Percentiles rank a stretch among this genome's conserved stretches.
These are phyloP conservation scores for Gracilariopsis chorda DNA, from an alignment of 23 red algal genomes.

Conservation along the genomic window DNA sequence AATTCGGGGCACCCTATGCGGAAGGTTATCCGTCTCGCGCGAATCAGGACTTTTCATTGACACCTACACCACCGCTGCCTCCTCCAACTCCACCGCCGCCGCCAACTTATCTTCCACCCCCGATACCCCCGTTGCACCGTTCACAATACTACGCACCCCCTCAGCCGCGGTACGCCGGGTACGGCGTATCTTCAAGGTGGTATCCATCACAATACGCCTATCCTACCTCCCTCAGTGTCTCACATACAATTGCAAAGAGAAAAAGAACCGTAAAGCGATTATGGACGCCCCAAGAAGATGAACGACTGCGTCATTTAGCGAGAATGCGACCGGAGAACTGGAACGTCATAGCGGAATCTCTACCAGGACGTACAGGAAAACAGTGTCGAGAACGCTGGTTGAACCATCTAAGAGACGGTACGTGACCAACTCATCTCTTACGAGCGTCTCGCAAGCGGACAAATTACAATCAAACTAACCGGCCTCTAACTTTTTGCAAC, in stretches of 20 bases:
- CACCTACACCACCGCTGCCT: too few relatives aligned
- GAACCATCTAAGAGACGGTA: constrained; percentile 77
- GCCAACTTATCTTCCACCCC: not conserved
- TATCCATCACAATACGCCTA: not conserved
- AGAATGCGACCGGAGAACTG: constrained; percentile 33
- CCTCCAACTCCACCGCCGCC: not conserved
- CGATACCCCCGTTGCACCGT: not conserved
- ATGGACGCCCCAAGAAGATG: constrained; percentile 60
- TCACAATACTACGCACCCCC: not conserved
- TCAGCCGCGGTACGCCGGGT: not conserved
- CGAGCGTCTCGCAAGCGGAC: too few relatives aligned
- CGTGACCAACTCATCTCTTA: too few relatives aligned
- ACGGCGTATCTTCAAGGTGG: not conserved
- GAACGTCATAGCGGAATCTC: constrained; percentile 57
- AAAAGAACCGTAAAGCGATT: constrained; percentile 32
- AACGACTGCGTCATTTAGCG: constrained; percentile 34
- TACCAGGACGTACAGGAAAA: constrained; percentile 87
- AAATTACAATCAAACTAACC: too few relatives aligned
- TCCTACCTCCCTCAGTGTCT: too few relatives aligned
- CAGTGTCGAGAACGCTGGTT: constrained; percentile 93
- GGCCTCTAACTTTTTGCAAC: too few relatives aligned
- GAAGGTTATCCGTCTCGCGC: too few relatives aligned
- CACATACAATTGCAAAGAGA: not conserved
- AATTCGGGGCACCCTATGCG: too few relatives aligned
- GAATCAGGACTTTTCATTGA: too few relatives aligned